phyloP scores from a whole-genome alignment of 352 stramenopile species.

The Aphanomyces stellatus region DNA sequence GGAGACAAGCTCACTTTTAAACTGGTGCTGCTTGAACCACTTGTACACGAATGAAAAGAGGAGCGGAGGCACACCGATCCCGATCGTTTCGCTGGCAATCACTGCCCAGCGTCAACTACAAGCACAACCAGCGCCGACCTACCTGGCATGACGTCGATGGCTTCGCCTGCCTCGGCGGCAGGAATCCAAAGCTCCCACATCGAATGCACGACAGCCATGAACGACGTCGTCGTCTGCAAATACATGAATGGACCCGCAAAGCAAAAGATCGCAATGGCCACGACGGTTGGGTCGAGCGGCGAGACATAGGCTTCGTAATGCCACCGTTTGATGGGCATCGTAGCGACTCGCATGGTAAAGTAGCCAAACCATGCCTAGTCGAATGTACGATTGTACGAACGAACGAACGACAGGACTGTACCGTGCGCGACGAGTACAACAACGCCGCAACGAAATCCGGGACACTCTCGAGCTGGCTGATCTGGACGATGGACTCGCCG shows the following conservation, averaged over 20 bases:
- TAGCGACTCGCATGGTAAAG: background rate
- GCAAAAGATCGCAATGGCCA: background rate
- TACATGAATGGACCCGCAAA: background rate
- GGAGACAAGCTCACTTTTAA: too few species aligned
- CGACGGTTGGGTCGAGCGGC: background rate
- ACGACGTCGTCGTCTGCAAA: background rate
- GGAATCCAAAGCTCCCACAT: background rate
- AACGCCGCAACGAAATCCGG: background rate
- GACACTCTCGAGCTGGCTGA: background rate
- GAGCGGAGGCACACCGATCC: background rate
- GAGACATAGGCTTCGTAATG: background rate
- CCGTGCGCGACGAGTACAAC: background rate
- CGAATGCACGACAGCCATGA: background rate
- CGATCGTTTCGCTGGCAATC: background rate
- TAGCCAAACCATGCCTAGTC: slow-evolving; percentile 3
- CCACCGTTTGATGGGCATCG: background rate
- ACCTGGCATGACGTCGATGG: background rate
- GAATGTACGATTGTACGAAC: background rate
- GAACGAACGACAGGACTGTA: background rate
- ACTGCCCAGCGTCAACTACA: background rate
- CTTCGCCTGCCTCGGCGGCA: background rate
- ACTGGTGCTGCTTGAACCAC: too few species aligned
- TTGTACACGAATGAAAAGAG: background rate
- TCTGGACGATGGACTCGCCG: background rate
- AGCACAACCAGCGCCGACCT: background rate